Base-by-base conservation (phyloP, 192 early-diverging fungal genomes). In the Podila verticillata region DNA sequence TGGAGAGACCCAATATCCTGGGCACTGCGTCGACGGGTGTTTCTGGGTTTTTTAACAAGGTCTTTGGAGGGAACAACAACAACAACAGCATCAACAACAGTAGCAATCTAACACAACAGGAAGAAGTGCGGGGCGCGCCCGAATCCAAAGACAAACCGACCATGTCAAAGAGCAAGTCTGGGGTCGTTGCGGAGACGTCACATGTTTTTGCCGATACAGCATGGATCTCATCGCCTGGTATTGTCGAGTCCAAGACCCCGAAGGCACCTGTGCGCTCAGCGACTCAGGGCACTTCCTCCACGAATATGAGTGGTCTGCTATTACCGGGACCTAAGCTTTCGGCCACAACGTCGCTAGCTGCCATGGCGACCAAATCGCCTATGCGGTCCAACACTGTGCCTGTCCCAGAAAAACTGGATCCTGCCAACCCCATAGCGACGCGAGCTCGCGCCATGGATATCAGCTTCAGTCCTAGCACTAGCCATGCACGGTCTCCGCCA, bases 31-130 rank as follows among this genome's bases (percentile, higher is more conserved):
- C 74, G 1, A 80, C 77, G 28, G 70, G 70, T 1, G 61, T 80
- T 2, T 80, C 77, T 49, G 77, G 77, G 0, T 80, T 80, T 58
- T 80, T 80, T 13, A 80, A 68, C 57, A 80, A 80, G 48, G 77
- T 80, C 44, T 80, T 80, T 61, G 77, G 77, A 31, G 70, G 65
- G 24, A 68, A 54, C 58, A 58, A 35, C 22, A 66, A 59, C 24
- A 54, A 12, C 51, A 54, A 24, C 51, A 54, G 26, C 22, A 54
- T 7, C 26, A 57, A 54, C 51, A 54, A 54, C 51, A n/a, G 5
- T n/a, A 44, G 44, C 19, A 26, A 12, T 15, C 39, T 28, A 20
- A 7, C 39, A 20, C 15, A 26, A 9, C 26, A 32, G 29, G 26
- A 36, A 30, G 34, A 24, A 19, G 39, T 28, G 9, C 47, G 26